Evolutionary conservation across 331 rosid genomes (phyloP).

Genomic region (Quercus tomentella): DNA sequence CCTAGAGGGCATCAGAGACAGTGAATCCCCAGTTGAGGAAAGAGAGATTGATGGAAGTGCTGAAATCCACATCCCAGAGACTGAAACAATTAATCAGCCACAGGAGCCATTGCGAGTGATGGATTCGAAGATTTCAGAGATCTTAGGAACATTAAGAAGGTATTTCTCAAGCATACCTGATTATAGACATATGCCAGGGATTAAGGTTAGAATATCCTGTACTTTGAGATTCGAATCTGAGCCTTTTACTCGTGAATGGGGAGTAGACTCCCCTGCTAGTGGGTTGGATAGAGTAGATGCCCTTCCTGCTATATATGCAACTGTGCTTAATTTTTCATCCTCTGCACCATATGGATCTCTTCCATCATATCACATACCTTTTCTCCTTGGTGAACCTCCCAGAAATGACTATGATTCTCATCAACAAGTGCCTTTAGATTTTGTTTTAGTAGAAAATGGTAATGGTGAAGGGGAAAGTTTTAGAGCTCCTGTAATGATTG

Average conservation of each 20-base stretch:
- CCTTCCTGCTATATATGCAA: constrained; percentile 91
- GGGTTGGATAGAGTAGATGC: constrained; percentile 46
- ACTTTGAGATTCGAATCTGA: constrained; percentile 71
- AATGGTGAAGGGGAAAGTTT: constrained; percentile 47
- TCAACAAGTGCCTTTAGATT: constrained; percentile 52
- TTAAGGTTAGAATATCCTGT: constrained; percentile 69
- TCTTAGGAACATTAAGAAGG: constrained; percentile 59
- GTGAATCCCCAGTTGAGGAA: constrained; percentile 59
- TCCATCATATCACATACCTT: constrained; percentile 74
- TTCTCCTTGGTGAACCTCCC: constrained; percentile 85
- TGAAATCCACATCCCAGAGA: constrained; percentile 31
- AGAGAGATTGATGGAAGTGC: constrained; percentile 38
- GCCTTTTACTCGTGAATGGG: constrained; percentile 59
- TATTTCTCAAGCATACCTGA: constrained; percentile 93
- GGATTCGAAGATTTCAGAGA: constrained; percentile 81
- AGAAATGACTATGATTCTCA: constrained; percentile 29
- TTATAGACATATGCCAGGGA: constrained; percentile 78
- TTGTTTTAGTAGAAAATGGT: constrained; percentile 62
- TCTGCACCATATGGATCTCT: constrained; percentile 85
- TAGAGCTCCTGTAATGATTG: constrained; percentile 56
- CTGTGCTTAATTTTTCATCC: constrained; percentile 74
- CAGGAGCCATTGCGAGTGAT: constrained; percentile 78
- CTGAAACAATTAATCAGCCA: constrained; percentile 42
- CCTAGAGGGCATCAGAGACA: constrained; percentile 57
- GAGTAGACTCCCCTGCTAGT: constrained; percentile 35